Base-by-base conservation (phyloP, 2,329 filamentous ascomycete genomes). In the Dendryphion nanum region DNA sequence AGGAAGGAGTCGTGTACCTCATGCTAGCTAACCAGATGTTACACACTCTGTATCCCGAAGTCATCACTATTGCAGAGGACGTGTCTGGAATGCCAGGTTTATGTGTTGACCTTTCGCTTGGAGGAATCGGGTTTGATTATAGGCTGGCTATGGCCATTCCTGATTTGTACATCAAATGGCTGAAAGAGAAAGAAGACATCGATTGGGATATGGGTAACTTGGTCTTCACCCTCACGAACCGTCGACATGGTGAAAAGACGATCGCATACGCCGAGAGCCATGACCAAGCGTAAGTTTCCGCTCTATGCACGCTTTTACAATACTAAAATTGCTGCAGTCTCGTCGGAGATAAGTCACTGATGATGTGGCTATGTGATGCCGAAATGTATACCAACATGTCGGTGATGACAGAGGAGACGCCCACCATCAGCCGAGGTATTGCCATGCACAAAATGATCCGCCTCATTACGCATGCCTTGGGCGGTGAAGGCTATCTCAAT, bases 371-470 rank as follows among this genome's bases (percentile, higher is more conserved):
- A 33, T 96, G 90, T 65, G 93, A 98, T 64, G 90, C 91, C 14
- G 83, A 98, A 64, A 81, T 98, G 76, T 98, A 98, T 72, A 96
- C 91, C 18, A 84, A 98, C 73, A 98, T 98, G 93, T 97, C 93
- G 1, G 77, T 73, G 0, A 69, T 97, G 17, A 83, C 85, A 0
- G 82, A 86, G n/a, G 73, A 95, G 50, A 98, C 93, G 0, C 81
- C 89, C 0, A 76, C 88, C 47, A 95, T 98, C 62, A 85, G 94
- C 56, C 83, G 93, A 34, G 93, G 93, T 38, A 85, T 98, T 74
- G 80, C 87, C 4, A 73, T 98, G 24, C 93, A 98, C 77, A 98
- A 98, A 74, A 85, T 98, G 85, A 96, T 98, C 57, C 86, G 93
- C 12, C 80, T 98, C 13, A 73, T 98, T 47, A 97, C 93, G 1